These are phyloP conservation scores for Oryza punctata DNA, from an alignment of 176 grass and related monocot species.

Conservation along the genomic window DNA sequence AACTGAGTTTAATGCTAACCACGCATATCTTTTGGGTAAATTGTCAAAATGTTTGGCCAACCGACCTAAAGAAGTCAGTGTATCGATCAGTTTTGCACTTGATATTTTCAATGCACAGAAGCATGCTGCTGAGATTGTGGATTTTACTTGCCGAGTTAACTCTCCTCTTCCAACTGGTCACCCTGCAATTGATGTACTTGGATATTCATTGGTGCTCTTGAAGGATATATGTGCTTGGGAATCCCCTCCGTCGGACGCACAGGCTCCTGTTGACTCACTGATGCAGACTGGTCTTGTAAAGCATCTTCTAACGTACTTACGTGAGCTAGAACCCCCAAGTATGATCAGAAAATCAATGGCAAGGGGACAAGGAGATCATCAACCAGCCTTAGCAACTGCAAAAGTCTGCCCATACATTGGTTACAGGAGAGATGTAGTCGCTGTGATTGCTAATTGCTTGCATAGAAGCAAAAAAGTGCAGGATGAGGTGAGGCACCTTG, in stretches of 20 bases:
- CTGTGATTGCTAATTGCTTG: constrained; percentile 78
- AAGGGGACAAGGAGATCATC: constrained; percentile 38
- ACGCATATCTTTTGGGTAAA: constrained; percentile 69
- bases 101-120: constrained; percentile 64
- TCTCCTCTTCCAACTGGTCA: constrained; percentile 62
- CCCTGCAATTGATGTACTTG: constrained; percentile 68
- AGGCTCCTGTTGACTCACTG: constrained; percentile 55
- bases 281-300: constrained; percentile 62
- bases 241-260: constrained; percentile 34
- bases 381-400: constrained; percentile 30
- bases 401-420: constrained; percentile 87
- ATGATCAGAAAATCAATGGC: constrained; percentile 76
- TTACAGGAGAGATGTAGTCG: constrained; percentile 82
- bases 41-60: constrained; percentile 75
- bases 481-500: constrained; percentile 66
- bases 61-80: constrained; percentile 64
- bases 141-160: constrained; percentile 55
- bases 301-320: constrained; percentile 56
- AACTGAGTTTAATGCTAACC: constrained; percentile 37
- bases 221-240: constrained; percentile 93
- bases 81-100: constrained; percentile 58
- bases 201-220: constrained; percentile 74
- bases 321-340: constrained; percentile 79
- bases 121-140: constrained; percentile 49
- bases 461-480: constrained; percentile 69